Evolutionary conservation across 495 filamentous ascomycete genomes (phyloP), one percentile per base, ranked within the genome.

Genomic region (Endocarpon pusillum): DNA sequence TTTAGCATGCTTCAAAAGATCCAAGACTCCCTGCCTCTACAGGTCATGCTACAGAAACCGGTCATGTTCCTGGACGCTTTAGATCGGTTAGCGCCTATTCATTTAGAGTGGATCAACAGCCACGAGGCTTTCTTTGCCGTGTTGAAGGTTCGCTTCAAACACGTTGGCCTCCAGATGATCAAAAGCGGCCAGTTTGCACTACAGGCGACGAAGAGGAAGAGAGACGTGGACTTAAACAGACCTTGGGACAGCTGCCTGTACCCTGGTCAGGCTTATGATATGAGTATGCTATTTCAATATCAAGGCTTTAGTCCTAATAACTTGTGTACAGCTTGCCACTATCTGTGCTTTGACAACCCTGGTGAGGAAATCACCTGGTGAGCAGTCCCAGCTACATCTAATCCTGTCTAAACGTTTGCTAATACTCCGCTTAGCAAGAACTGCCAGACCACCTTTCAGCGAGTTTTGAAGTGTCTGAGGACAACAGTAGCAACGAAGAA

Each of bases 41-140:
- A 49, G 26, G 41, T 49, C 7, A 21, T 44, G 10, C 38, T 49
- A 15, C 40, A 46, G 26, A 41, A 44, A 24, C 44, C 46, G 18
- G 41, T 49, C 12, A 42, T 47, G 7, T 34, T 49, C 5, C 37
- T 49, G n/a, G 46, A 49, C 36, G 39, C 44, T 9, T 44, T 47
- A 17, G 46, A 43, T 31, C 42, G 40, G 21, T 26, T 36, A 3
- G 38, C 44, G 20, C 45, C 46, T 32, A 43, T 49, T 19, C 46
- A 49, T 26, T 32, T 49, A 3, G 46, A 49, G 4, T 49, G 45
- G 8, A 40, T 49, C 9, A 37, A 46, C 29, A 46, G 40, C 17
- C 19, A 23, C 1, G 46, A 49, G 17, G 39, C 39, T 21, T 47
- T 49, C 29, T 35, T 47, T 17, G 46, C 46, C 24, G 44, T 49